A percentile compares a stretch with the other conserved stretches of the same genome.
Evolutionary conservation across 2,329 filamentous ascomycete species (phyloP).

Genomic region (Clonostachys rhizophaga): DNA sequence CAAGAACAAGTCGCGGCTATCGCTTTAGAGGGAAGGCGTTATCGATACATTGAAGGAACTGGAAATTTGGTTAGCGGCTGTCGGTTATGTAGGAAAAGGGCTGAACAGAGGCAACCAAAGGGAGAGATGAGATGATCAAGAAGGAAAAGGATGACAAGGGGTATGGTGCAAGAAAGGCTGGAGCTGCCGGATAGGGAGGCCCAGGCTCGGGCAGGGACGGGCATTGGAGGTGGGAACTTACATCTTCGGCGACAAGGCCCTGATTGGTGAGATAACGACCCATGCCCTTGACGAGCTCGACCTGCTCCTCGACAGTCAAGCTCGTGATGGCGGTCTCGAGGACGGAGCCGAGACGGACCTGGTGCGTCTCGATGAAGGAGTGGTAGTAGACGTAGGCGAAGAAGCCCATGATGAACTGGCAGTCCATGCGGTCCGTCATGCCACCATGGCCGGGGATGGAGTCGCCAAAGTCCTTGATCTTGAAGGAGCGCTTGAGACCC

Average conservation of each 20-base stretch:
- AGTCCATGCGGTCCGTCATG: conserved; percentile 99
- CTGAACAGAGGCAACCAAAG: no score
- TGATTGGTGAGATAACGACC: conserved; percentile 62
- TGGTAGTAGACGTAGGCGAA: conserved; percentile 99
- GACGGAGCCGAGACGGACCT: conserved; percentile 78
- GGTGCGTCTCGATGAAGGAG: conserved; percentile 89
- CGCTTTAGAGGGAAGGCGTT: conserved; percentile 4
- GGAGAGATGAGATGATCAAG: no score
- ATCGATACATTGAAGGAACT: conserved; percentile 13
- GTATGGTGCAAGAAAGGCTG: background rate
- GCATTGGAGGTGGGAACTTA: conserved; percentile 12
- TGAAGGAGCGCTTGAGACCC: conserved; percentile 96
- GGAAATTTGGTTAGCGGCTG: background rate
- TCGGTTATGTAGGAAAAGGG: no score
- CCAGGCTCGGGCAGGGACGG: conserved; percentile 6
- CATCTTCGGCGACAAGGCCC: conserved; percentile 32
- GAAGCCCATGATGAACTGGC: conserved; percentile 99
- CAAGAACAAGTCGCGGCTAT: no score
- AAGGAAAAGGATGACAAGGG: background rate
- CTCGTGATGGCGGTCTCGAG: conserved; percentile 90
- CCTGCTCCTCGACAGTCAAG: conserved; percentile 81
- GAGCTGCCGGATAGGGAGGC: background rate
- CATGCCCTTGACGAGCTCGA: conserved; percentile 69
- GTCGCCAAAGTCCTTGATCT: conserved; percentile 99
- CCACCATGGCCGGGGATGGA: conserved; percentile 96